Conservation (phyloP, 2,329 filamentous ascomycete genomes). For the Colletotrichum spinosum region DNA sequence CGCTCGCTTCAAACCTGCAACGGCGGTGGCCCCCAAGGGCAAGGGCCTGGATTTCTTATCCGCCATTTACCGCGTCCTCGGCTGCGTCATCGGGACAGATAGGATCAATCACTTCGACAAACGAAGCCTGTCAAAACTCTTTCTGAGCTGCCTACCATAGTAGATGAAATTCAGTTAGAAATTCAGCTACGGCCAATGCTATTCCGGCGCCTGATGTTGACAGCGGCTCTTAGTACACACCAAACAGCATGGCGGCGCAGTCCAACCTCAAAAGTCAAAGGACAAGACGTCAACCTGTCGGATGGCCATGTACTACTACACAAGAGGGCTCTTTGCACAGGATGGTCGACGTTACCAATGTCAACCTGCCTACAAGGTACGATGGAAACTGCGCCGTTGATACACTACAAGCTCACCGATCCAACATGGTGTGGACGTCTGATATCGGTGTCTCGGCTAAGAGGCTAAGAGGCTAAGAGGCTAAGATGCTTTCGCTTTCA, state of each 20-base stretch:
- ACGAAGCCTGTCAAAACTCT: too few relatives aligned
- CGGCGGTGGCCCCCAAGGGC: conserved; percentile 12
- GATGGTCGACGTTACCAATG: too few relatives aligned
- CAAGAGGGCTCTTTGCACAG: too few relatives aligned
- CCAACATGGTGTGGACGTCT: conserved; percentile 33
- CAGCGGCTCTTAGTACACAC: not conserved
- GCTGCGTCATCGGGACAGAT: conserved; percentile 9
- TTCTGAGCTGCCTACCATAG: too few relatives aligned
- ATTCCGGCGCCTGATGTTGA: not conserved
- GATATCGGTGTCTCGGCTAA: conserved; percentile 35
- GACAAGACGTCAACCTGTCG: too few relatives aligned
- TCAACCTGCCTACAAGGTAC: too few relatives aligned
- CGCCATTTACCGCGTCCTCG: too few relatives aligned
- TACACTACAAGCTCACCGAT: conserved; percentile 34
- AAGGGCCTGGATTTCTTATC: not conserved
- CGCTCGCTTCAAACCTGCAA: conserved; percentile 23
- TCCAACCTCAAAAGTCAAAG: too few relatives aligned
- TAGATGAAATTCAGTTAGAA: too few relatives aligned
- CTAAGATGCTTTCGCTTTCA: not conserved
- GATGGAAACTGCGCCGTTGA: conserved; percentile 18
- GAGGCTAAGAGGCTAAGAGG: conserved; percentile 13
- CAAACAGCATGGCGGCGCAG: too few relatives aligned
- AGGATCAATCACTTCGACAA: not conserved
- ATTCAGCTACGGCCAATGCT: too few relatives aligned
- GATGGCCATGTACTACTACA: too few relatives aligned